Percentiles rank a stretch among this genome's conserved stretches.
Evolutionary conservation across 768 basidiomycete genomes (phyloP).

Genomic region (Mycena belliarum): DNA sequence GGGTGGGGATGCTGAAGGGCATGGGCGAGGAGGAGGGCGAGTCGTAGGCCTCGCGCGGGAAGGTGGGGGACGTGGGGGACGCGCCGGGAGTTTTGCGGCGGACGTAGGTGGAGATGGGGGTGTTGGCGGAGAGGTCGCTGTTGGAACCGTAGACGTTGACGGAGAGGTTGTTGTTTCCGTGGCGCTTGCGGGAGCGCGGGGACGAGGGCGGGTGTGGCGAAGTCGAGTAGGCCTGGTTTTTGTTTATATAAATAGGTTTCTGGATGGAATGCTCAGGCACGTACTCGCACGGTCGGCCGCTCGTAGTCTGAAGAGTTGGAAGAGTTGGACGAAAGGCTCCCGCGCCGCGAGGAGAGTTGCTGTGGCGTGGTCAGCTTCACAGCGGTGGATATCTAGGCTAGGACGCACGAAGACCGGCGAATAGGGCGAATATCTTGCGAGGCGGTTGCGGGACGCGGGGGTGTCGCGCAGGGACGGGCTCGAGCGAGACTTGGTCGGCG

Average conservation of each 20-base stretch:
- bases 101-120: constrained; percentile 79
- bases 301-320: constrained; percentile 40
- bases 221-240: constrained; percentile 35
- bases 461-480: constrained; percentile 46
- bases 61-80: constrained; percentile 70
- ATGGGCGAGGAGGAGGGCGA: constrained; percentile 40
- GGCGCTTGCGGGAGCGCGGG: constrained; percentile 43
- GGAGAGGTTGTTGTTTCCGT: constrained; percentile 47
- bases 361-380: constrained; percentile 3
- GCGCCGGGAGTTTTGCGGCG: constrained; percentile 77
- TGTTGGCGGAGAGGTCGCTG: constrained; percentile 59
- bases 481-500: constrained; percentile 43
- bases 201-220: constrained; percentile 43
- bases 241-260: neutral
- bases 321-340: constrained; percentile 49
- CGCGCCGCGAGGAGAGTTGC: constrained; percentile 45
- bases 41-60: constrained; percentile 47
- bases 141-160: constrained; percentile 51
- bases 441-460: constrained; percentile 35
- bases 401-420: constrained; percentile 40
- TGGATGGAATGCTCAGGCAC: constrained; percentile 9
- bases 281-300: constrained; percentile 37
- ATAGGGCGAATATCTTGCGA: constrained; percentile 53
- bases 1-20: constrained; percentile 65
- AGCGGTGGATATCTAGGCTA: neutral